phyloP scores from a whole-genome alignment of 116 monocot genomes.

The Iris pallida region DNA sequence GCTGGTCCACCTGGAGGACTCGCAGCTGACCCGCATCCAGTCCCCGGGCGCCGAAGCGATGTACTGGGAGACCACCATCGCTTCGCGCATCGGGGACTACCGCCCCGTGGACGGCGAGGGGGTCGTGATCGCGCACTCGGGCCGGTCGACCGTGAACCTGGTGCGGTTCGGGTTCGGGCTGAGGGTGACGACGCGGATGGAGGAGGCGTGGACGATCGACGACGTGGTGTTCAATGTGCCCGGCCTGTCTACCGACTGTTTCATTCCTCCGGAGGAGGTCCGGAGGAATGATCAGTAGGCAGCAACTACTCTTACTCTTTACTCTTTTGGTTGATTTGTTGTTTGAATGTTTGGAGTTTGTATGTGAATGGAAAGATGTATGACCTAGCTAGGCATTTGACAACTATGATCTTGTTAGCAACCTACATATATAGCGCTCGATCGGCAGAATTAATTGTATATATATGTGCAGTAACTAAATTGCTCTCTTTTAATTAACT shows the following conservation, averaged over 20 bases:
- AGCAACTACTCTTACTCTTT: too few species aligned
- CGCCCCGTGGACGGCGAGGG: slow-evolving; percentile 33
- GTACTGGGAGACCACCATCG: slow-evolving; percentile 78
- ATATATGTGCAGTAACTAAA: too few species aligned
- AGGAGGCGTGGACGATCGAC: slow-evolving; percentile 70
- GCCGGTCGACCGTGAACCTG: slow-evolving; percentile 46
- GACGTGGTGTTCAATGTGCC: slow-evolving; percentile 66
- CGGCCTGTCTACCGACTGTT: slow-evolving; percentile 52
- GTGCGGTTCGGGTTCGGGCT: slow-evolving; percentile 37
- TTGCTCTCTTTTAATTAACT: too few species aligned
- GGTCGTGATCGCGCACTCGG: slow-evolving; percentile 59
- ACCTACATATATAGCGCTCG: too few species aligned
- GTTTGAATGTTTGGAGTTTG: too few species aligned
- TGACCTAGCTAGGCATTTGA: too few species aligned
- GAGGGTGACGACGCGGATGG: slow-evolving; percentile 51
- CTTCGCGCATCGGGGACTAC: slow-evolving; percentile 60
- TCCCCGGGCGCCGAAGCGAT: slow-evolving; percentile 38
- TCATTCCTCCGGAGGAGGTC: slow-evolving; percentile 50
- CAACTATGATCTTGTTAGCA: too few species aligned
- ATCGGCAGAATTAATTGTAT: too few species aligned
- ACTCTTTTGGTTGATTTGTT: too few species aligned
- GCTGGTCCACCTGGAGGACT: slow-evolving; percentile 63
- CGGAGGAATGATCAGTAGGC: slow-evolving; percentile 4
- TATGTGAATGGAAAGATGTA: too few species aligned
- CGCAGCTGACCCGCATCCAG: slow-evolving; percentile 59